Evolutionary conservation across 1,284 basidiomycete species (phyloP), one percentile per base, ranked within the genome.

Genomic region (Porodaedalea pini): DNA sequence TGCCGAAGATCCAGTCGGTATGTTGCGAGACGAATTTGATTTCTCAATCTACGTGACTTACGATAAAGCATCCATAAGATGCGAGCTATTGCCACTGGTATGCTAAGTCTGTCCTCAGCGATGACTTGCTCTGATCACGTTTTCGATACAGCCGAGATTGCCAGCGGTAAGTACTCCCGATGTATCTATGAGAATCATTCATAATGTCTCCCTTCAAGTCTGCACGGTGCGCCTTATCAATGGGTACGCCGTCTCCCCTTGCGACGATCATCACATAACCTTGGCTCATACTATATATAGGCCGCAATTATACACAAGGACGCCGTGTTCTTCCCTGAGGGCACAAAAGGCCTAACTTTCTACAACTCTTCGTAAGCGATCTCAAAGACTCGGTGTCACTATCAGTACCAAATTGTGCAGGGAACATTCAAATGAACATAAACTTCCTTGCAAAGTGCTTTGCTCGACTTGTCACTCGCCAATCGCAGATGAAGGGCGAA

Each of bases 171-270:
- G 23, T 47, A 4, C 17, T 45, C 15, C 23, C 1, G n/a, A 10
- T 25, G 2, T 7, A 37, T 36, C 27, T 17, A 4, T 29, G n/a
- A 13, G 23, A 29, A 23, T 40, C 11, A 15, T 50, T 43, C 47
- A 21, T 23, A 21, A 8, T 7, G 13, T 41, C 27, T 2, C 13
- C 13, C 19, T 6, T 19, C 34, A 25, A 56, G 54, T 3, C 51
- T 58, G 1, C 56, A 58, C 34, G 56, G 57, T 2, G 57, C 57
- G 13, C 57, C 57, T 31, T 58, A 53, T 39, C 56, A 58, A 53
- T 58, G 56, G 57, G 54, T 51, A 27, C 10, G 23, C 43, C 6
- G 6, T 17, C n/a, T 39, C 17, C 23, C n/a, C n/a, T n/a, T n/a
- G n/a, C n/a, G 8, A n/a, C 29, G 4, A 23, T 19, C 2, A 48